phyloP scores from a whole-genome alignment of 495 filamentous ascomycete species.

The Neurospora pannonica region DNA sequence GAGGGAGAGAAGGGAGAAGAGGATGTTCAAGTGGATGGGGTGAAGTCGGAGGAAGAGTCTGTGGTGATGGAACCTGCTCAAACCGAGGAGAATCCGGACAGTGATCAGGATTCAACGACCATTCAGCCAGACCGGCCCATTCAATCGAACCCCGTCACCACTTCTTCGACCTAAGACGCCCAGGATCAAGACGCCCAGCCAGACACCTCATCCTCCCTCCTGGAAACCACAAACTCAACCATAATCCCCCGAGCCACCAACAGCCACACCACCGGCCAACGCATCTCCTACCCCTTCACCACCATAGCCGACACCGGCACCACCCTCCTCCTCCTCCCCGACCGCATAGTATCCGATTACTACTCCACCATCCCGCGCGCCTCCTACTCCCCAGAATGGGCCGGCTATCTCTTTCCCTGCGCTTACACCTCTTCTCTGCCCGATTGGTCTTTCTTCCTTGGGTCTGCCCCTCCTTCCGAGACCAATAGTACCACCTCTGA shows the following conservation, averaged over 20 bases:
- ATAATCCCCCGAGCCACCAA: background rate
- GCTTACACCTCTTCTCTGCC: background rate
- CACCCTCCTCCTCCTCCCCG: conserved; percentile 51
- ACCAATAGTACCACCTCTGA: background rate
- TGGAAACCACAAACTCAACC: background rate
- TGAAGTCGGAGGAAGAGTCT: background rate
- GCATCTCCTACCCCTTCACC: conserved; percentile 22
- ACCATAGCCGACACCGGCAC: conserved; percentile 58
- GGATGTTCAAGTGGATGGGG: background rate
- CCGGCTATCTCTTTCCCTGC: background rate
- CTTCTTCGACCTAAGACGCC: conserved; percentile 44
- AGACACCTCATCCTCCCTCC: conserved; percentile 1
- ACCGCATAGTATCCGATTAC: conserved; percentile 46
- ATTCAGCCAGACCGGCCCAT: background rate
- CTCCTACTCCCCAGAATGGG: conserved; percentile 44
- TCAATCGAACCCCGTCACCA: background rate
- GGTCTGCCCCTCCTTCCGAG: background rate
- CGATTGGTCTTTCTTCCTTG: conserved; percentile 10
- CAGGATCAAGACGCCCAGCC: conserved; percentile 41
- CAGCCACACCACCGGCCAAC: background rate
- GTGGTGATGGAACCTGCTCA: background rate
- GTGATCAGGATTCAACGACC: background rate
- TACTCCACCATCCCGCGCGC: conserved; percentile 46
- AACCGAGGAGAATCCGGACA: background rate
- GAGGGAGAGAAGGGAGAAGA: background rate